Conservation (phyloP, 2,329 filamentous ascomycete species). For the Graphilbum sp. region DNA sequence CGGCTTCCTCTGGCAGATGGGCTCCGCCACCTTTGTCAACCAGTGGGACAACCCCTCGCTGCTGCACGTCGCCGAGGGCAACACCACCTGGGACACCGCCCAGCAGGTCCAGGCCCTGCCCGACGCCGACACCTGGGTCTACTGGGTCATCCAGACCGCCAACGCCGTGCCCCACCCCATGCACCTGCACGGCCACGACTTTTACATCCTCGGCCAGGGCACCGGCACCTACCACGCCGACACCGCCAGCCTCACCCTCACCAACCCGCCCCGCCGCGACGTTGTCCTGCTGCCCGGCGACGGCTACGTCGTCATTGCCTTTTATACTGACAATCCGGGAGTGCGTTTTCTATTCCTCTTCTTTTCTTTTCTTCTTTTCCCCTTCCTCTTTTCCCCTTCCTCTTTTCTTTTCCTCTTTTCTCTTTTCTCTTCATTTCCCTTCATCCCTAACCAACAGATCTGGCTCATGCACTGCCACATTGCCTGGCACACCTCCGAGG, state of each 20-base stretch:
- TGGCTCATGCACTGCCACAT: constrained; percentile 41
- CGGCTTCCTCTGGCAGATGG: constrained; percentile 13
- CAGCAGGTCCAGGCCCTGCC: constrained; percentile 6
- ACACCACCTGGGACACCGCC: constrained; percentile 4
- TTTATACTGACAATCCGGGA: constrained; percentile 31
- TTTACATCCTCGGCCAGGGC: constrained; percentile 18
- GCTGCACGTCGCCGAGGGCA: constrained; percentile 6
- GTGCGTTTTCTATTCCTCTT: no score
- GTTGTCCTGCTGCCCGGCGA: constrained; percentile 21
- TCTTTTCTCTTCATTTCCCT: no score
- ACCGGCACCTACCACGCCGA: constrained; percentile 5
- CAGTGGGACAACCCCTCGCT: constrained; percentile 12
- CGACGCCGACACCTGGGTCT: constrained; percentile 7
- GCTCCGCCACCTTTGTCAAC: constrained; percentile 9
- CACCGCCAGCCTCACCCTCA: constrained; percentile 12
- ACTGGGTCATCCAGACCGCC: constrained; percentile 7
- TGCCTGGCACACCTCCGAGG: constrained; percentile 28
- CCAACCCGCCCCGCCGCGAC: constrained; percentile 27
- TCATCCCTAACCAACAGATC: no score
- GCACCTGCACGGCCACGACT: constrained; percentile 28
- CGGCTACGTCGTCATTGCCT: constrained; percentile 29
- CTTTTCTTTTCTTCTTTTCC: no score
- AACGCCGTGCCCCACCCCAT: constrained; percentile 18
- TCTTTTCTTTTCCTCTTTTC: no score
- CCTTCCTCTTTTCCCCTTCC: no score